A percentile compares a stretch with the other conserved stretches of the same genome.
These are phyloP conservation scores for Powellomyces hirtus DNA, from an alignment of 192 early-diverging fungal genomes.

Conservation along the genomic window DNA sequence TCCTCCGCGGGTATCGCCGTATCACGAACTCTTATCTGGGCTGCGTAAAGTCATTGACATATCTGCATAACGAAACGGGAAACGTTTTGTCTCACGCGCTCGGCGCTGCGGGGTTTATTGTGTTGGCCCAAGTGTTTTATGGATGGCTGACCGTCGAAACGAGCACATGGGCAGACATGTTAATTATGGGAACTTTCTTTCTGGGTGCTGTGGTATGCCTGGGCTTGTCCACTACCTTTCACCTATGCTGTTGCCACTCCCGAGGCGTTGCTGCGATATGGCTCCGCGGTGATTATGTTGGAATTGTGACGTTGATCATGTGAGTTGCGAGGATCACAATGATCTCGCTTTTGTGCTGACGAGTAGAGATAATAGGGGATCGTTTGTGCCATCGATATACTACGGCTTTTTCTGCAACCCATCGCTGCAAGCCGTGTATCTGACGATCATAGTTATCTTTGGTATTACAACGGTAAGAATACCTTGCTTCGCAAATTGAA, in stretches of 20 bases:
- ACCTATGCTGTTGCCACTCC: slow-evolving; percentile 86
- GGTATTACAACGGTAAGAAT: slow-evolving; percentile 61
- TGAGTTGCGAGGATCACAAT: too few species aligned
- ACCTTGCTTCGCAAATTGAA: neutral
- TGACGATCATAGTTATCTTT: slow-evolving; percentile 54
- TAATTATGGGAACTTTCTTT: slow-evolving; percentile 75
- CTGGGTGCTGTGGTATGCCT: slow-evolving; percentile 76
- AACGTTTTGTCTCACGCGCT: slow-evolving; percentile 89
- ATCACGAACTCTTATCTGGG: slow-evolving; percentile 71
- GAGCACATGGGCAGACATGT: slow-evolving; percentile 61
- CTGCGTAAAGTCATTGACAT: slow-evolving; percentile 75
- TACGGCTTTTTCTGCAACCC: slow-evolving; percentile 71
- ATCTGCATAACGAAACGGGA: slow-evolving; percentile 91
- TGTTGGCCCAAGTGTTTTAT: slow-evolving; percentile 42
- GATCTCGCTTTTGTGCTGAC: neutral
- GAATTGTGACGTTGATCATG: slow-evolving; percentile 83
- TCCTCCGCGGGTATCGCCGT: slow-evolving; percentile 78
- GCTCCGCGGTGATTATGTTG: slow-evolving; percentile 92
- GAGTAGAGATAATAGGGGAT: slow-evolving; percentile 29
- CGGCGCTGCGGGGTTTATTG: slow-evolving; percentile 60
- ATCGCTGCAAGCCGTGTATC: slow-evolving; percentile 53
- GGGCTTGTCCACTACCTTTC: slow-evolving; percentile 74
- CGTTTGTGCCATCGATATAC: slow-evolving; percentile 52
- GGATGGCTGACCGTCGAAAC: slow-evolving; percentile 37
- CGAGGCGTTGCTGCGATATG: slow-evolving; percentile 60